A percentile compares a stretch with the other conserved stretches of the same genome.
phyloP scores from a whole-genome alignment of 768 basidiomycete genomes.

The Filobasidium wieringae region DNA sequence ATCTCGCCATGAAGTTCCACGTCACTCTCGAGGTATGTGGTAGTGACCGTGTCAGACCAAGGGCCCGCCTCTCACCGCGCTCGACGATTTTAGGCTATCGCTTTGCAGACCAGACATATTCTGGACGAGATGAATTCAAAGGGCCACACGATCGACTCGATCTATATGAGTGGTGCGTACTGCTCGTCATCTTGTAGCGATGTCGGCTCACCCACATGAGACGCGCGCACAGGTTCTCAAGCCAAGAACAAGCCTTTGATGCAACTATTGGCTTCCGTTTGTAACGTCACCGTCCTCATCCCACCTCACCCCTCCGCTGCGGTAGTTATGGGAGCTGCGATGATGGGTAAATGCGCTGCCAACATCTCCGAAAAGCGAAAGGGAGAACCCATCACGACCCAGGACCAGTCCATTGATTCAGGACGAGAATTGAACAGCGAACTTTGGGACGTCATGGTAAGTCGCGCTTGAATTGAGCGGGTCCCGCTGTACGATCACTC shows the following conservation, averaged over 20 bases:
- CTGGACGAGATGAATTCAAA: conserved; percentile 76
- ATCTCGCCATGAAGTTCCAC: conserved; percentile 82
- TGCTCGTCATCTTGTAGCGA: not conserved
- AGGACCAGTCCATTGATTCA: conserved; percentile 38
- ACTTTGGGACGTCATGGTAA: conserved; percentile 86
- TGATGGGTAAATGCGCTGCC: conserved; percentile 78
- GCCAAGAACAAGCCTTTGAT: conserved; percentile 79
- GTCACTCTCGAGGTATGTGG: conserved; percentile 58
- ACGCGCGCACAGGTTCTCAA: conserved; percentile 54
- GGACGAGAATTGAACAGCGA: conserved; percentile 49
- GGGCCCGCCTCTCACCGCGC: not conserved
- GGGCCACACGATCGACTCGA: conserved; percentile 67
- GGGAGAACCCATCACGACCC: conserved; percentile 39
- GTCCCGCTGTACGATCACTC: not conserved
- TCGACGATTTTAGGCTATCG: conserved; percentile 50
- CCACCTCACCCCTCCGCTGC: conserved; percentile 65
- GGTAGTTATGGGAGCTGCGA: conserved; percentile 84
- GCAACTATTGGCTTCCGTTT: conserved; percentile 77
- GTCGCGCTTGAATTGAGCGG: conserved; percentile 16
- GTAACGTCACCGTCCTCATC: conserved; percentile 67
- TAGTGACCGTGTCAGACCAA: not conserved
- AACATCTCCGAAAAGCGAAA: conserved; percentile 42
- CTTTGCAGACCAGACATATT: conserved; percentile 88
- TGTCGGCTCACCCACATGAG: not conserved
- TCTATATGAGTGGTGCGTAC: conserved; percentile 62